Conservation (phyloP, 108 stramenopile species). For the Conticribra guillardii region DNA sequence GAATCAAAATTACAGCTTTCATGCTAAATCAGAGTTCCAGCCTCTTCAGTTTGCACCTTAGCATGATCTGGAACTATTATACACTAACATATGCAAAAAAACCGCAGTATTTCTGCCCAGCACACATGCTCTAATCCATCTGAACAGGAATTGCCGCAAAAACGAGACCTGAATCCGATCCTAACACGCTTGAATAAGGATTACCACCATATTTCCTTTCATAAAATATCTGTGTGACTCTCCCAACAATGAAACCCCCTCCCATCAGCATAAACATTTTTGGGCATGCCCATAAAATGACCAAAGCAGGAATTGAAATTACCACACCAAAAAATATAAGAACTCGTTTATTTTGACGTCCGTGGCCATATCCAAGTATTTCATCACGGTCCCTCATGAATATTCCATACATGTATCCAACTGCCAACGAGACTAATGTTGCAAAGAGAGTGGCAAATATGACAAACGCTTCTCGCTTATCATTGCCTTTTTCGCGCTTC, state of each 20-base stretch:
- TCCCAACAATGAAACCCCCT: conserved; percentile 16
- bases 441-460: conserved; percentile 24
- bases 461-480: conserved; percentile 42
- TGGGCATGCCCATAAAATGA: conserved; percentile 28
- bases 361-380: conserved; percentile 14
- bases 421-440: conserved; percentile 1
- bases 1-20: too few relatives aligned
- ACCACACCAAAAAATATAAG: conserved; percentile 18
- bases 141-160: conserved; percentile 38
- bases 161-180: conserved; percentile 17
- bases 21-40: too few relatives aligned
- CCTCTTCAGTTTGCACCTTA: too few relatives aligned
- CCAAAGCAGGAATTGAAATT: conserved; percentile 23
- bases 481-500: conserved; percentile 29
- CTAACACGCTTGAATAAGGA: conserved; percentile 18
- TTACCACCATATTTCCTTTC: conserved; percentile 7
- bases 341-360: conserved; percentile 21
- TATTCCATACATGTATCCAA: conserved; percentile 30
- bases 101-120: too few relatives aligned
- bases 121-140: conserved; percentile 23
- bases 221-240: conserved; percentile 21
- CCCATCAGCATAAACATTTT: conserved; percentile 18
- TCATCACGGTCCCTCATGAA: conserved; percentile 34
- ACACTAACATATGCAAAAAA: too few relatives aligned
- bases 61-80: too few relatives aligned